Conservation (phyloP, 208 protist genomes). For the Crithidia expoeki region DNA sequence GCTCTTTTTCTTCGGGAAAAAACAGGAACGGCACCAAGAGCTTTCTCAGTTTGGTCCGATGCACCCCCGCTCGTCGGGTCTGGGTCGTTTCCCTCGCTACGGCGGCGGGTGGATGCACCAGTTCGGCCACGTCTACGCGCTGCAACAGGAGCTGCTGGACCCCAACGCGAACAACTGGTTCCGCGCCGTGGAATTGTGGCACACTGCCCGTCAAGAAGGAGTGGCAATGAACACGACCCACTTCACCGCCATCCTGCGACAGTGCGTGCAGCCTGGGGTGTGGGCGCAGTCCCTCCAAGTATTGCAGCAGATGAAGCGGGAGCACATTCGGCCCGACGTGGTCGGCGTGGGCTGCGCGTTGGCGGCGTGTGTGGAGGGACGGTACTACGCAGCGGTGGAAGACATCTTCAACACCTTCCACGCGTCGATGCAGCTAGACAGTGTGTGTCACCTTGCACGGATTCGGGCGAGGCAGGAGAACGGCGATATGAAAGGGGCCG, state of each 20-base stretch:
- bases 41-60: slow-evolving; percentile 21
- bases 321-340: slow-evolving; percentile 75
- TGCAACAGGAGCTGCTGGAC: slow-evolving; percentile 86
- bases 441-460: slow-evolving; percentile 77
- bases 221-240: slow-evolving; percentile 76
- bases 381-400: slow-evolving; percentile 45
- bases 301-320: slow-evolving; percentile 66
- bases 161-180: slow-evolving; percentile 78
- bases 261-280: slow-evolving; percentile 68
- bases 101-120: slow-evolving; percentile 92
- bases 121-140: slow-evolving; percentile 89
- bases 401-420: slow-evolving; percentile 55
- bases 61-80: slow-evolving; percentile 67
- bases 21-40: no score
- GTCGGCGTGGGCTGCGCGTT: slow-evolving; percentile 66
- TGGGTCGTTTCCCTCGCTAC: slow-evolving; percentile 75
- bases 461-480: slow-evolving; percentile 55
- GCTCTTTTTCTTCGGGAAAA: no score
- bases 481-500: slow-evolving; percentile 39
- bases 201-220: slow-evolving; percentile 81
- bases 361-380: slow-evolving; percentile 62
- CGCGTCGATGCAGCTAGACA: slow-evolving; percentile 73
- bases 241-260: slow-evolving; percentile 77
- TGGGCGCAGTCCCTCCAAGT: slow-evolving; percentile 72
- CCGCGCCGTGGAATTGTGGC: slow-evolving; percentile 81